Base-by-base conservation (phyloP, 768 basidiomycete species). In the Lactarius akahatsu region DNA sequence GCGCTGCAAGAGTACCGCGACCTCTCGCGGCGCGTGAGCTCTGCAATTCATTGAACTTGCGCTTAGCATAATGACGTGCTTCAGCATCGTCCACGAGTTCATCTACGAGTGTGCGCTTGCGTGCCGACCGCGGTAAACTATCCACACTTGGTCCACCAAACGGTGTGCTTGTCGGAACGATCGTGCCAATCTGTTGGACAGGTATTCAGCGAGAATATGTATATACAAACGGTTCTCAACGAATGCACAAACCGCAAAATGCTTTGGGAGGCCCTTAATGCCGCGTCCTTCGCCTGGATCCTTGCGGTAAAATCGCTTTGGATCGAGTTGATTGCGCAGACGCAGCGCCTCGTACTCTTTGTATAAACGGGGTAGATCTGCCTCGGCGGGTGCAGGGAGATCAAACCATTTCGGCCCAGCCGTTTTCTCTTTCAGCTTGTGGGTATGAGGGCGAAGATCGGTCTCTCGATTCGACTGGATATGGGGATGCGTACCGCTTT, bases 71-170 rank as follows among this genome's bases (percentile, higher is more conserved):
- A 67, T 88, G 82, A 74, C 86, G 86, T 32, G 91, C 85, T 76
- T 94, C 91, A 2, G 91, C 88, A 77, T 96, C 94, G 71, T 91
- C 91, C 59, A 96, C 86, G 41, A 96, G 81, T 72, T 96, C 94
- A 68, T 95, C 93, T 28, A 97, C 90, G 56, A 95, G 77, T 5
- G 89, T 92, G 67, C 92, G 82, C 77, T 95, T 94, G 66, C 93
- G 80, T 67, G 85, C 79, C 6, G 86, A 81, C 38, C 85, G 81
- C 34, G 86, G 80, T 62, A 94, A 84, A 73, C 92, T 94, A 67
- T 92, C 90, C 13, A 80, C 76, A 66, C 84, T 86, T 2, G 86
- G 79, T 26, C 82, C 84, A 7, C 88, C 89, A 73, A 94, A 94
- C 1, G 92, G 90, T 52, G 87, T 86, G 45, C 78, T 77, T 2